phyloP scores from a whole-genome alignment of 2,329 filamentous ascomycete species.

The Pseudogymnoascus destructans region DNA sequence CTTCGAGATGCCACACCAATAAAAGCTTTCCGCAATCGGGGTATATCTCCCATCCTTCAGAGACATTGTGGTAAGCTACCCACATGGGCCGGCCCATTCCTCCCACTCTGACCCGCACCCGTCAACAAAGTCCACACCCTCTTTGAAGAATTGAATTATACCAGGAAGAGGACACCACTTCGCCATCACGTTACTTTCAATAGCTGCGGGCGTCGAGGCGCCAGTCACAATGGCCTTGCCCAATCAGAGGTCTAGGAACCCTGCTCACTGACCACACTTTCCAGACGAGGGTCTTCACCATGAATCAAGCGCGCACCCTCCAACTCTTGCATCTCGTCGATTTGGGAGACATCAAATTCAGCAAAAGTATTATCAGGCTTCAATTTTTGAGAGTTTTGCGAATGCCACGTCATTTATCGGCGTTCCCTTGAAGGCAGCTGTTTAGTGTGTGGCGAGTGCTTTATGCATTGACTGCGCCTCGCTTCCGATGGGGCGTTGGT shows the following conservation, averaged over 20 bases:
- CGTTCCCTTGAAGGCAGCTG: not conserved
- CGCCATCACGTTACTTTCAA: slow-evolving; percentile 22
- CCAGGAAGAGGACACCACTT: slow-evolving; percentile 20
- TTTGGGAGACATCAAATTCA: slow-evolving; percentile 10
- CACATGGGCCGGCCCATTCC: slow-evolving; percentile 6
- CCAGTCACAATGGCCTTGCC: slow-evolving; percentile 11
- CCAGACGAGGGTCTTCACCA: slow-evolving; percentile 11
- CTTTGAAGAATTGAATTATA: not conserved
- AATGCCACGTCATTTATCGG: slow-evolving; percentile 8
- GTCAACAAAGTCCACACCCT: not conserved
- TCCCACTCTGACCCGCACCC: slow-evolving; percentile 3
- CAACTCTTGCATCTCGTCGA: slow-evolving; percentile 9
- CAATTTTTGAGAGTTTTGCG: not conserved
- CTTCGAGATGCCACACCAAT: not conserved
- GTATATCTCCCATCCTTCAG: not conserved
- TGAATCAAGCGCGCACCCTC: slow-evolving; percentile 8
- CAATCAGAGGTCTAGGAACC: slow-evolving; percentile 21
- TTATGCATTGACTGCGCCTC: slow-evolving; percentile 6
- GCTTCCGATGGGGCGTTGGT: not conserved
- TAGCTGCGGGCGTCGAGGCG: slow-evolving; percentile 16
- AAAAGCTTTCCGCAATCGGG: not conserved
- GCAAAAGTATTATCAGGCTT: not conserved
- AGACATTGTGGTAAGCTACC: slow-evolving; percentile 1
- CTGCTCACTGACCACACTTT: slow-evolving; percentile 16
- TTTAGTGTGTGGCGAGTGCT: not conserved